These are phyloP conservation scores for Acer yangbiense DNA, from an alignment of 345 rosid species.

Conservation along the genomic window DNA sequence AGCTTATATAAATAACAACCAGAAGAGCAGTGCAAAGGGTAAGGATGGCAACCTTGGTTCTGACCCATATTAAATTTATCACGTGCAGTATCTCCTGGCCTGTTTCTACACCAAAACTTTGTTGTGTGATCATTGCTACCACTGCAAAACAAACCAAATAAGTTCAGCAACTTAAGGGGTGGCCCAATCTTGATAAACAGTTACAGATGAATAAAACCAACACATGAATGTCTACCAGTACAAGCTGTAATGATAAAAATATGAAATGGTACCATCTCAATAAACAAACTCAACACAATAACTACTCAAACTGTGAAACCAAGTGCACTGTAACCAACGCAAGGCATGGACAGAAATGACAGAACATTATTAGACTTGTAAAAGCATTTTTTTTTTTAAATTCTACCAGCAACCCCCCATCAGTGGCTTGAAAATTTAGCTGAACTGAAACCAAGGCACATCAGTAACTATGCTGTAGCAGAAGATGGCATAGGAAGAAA, in stretches of 20 bases:
- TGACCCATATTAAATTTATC: conserved; percentile 73
- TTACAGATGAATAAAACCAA: conserved; percentile 12
- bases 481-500: neutral
- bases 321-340: neutral
- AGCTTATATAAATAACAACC: neutral
- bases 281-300: neutral
- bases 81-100: conserved; percentile 92
- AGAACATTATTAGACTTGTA: neutral
- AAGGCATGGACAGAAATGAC: neutral
- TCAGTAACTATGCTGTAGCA: neutral
- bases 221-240: neutral
- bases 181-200: conserved; percentile 10
- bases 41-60: conserved; percentile 59
- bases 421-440: neutral
- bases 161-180: conserved; percentile 22
- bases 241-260: neutral
- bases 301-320: neutral
- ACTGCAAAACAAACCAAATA: conserved; percentile 53
- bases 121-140: conserved; percentile 97
- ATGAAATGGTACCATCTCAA: neutral
- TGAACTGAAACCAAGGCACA: neutral
- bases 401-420: neutral
- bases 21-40: neutral
- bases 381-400: neutral
- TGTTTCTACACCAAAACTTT: conserved; percentile 97